phyloP scores from a whole-genome alignment of 1,139 yeast species.

The Blastobotrys petasosporus region DNA sequence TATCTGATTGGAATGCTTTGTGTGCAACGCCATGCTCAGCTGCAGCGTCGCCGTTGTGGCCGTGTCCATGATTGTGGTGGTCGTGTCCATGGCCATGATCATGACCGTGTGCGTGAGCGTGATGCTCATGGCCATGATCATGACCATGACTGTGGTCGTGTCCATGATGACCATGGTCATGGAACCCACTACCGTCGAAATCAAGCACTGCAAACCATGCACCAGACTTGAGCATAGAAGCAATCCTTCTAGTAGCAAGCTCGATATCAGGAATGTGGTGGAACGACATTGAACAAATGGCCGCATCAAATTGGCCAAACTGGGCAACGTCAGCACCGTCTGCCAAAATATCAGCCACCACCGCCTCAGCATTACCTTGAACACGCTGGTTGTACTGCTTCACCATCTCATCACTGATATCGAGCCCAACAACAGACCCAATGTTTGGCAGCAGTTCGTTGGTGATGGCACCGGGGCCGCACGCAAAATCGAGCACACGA shows the following conservation, averaged over 20 bases:
- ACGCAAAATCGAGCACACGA: slow-evolving; percentile 29
- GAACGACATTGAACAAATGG: slow-evolving; percentile 26
- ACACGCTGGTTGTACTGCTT: neutral
- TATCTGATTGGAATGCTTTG: neutral
- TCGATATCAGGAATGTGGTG: slow-evolving; percentile 28
- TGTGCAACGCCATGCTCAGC: slow-evolving; percentile 6
- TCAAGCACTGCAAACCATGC: slow-evolving; percentile 27
- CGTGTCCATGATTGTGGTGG: neutral
- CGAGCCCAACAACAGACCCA: slow-evolving; percentile 26
- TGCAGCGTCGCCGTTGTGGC: neutral
- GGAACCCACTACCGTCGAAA: slow-evolving; percentile 10
- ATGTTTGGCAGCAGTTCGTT: slow-evolving; percentile 22
- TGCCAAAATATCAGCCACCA: slow-evolving; percentile 2
- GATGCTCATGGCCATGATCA: neutral
- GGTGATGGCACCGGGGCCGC: slow-evolving; percentile 28
- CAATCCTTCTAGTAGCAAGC: slow-evolving; percentile 19
- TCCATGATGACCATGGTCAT: neutral
- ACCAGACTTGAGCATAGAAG: slow-evolving; percentile 18
- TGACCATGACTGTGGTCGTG: slow-evolving; percentile 6
- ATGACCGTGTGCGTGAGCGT: neutral
- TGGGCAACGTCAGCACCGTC: neutral
- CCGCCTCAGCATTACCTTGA: neutral
- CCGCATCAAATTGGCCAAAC: slow-evolving; percentile 22
- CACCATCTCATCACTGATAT: slow-evolving; percentile 26
- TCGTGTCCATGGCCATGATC: neutral